These are phyloP conservation scores for Colletotrichum tropicale DNA, from an alignment of 2,329 filamentous ascomycete genomes.

Conservation along the genomic window DNA sequence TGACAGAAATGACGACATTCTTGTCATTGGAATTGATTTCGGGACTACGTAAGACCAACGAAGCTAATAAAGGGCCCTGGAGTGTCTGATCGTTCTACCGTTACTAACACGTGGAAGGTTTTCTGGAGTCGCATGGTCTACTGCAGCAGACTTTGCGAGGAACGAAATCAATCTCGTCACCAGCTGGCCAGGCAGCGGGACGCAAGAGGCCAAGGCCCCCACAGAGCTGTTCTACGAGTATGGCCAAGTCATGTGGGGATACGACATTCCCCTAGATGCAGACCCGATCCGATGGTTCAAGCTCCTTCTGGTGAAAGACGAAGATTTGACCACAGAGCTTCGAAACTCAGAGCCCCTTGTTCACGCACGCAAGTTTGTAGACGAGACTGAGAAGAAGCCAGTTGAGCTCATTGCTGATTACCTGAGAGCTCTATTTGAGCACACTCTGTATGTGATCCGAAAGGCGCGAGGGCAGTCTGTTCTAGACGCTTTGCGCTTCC, in stretches of 20 bases:
- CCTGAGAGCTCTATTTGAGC: background rate
- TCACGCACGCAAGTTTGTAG: background rate
- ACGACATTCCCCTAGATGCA: background rate
- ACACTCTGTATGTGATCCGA: background rate
- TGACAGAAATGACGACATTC: too few species aligned
- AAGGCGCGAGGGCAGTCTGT: background rate
- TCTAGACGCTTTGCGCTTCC: background rate
- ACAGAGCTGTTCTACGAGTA: background rate
- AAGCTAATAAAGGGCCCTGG: too few species aligned
- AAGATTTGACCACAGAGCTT: background rate
- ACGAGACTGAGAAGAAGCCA: background rate
- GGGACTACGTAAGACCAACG: too few species aligned
- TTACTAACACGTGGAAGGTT: too few species aligned
- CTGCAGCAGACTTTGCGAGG: too few species aligned
- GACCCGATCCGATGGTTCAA: background rate
- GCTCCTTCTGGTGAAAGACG: background rate
- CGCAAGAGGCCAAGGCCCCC: background rate
- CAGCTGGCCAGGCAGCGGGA: background rate
- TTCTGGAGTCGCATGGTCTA: too few species aligned
- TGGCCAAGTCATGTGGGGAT: background rate
- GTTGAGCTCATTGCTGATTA: background rate
- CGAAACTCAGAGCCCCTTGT: background rate
- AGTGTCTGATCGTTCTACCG: too few species aligned
- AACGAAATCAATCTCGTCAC: too few species aligned
- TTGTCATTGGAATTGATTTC: too few species aligned